These are phyloP conservation scores for Kockiozyma suomiensis DNA, from an alignment of 805 yeast species.

Conservation along the genomic window DNA sequence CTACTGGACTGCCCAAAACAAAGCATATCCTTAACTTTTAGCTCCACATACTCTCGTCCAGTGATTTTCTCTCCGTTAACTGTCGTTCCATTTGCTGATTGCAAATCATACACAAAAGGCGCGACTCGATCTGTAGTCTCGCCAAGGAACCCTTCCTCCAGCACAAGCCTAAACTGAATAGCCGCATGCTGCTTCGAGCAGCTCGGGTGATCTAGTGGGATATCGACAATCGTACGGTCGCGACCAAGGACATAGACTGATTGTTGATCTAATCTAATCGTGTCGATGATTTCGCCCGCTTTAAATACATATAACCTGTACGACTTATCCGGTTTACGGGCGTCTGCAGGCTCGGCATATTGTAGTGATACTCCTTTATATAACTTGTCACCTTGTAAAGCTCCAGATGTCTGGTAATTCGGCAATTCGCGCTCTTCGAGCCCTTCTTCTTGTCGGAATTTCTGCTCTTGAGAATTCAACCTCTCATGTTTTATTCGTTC, in stretches of 20 bases:
- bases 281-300: slow-evolving; percentile 27
- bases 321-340: slow-evolving; percentile 28
- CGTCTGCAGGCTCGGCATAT: slow-evolving; percentile 34
- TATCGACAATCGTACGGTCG: slow-evolving; percentile 31
- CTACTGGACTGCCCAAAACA: slow-evolving; percentile 43
- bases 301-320: slow-evolving; percentile 35
- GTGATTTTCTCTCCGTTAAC: slow-evolving; percentile 49
- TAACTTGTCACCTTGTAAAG: slow-evolving; percentile 29
- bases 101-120: slow-evolving; percentile 52
- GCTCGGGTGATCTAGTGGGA: slow-evolving; percentile 49
- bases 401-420: slow-evolving; percentile 30
- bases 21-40: slow-evolving; percentile 48
- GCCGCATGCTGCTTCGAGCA: slow-evolving; percentile 72
- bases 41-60: slow-evolving; percentile 48
- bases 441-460: not conserved
- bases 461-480: not conserved
- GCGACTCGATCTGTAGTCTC: slow-evolving; percentile 13
- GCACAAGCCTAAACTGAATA: slow-evolving; percentile 47
- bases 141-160: slow-evolving; percentile 18
- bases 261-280: slow-evolving; percentile 27
- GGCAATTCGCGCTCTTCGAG: slow-evolving; percentile 26
- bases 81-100: slow-evolving; percentile 53
- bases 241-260: slow-evolving; percentile 35
- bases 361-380: slow-evolving; percentile 29
- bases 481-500: slow-evolving; percentile 8